Percentiles rank a stretch among this genome's conserved stretches.
phyloP scores from a whole-genome alignment of 805 yeast species.

The Candida insectorum region DNA sequence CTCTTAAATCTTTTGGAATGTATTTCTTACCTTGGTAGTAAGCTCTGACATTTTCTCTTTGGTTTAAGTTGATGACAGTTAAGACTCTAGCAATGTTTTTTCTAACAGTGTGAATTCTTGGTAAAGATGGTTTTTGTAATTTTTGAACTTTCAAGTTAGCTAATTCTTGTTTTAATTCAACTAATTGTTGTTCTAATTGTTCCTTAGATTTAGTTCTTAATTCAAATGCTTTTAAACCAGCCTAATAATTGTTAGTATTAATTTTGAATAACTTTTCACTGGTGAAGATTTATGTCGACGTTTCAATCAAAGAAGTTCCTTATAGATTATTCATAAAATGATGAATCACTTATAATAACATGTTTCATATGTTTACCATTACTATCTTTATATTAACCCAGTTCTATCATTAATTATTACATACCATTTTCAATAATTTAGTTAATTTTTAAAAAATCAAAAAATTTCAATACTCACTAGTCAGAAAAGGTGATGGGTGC shows the following conservation, averaged over 20 bases:
- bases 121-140: conserved; percentile 86
- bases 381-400: no score
- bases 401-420: conserved; percentile 6
- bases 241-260: conserved; percentile 39
- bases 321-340: conserved; percentile 8
- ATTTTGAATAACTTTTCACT: no score
- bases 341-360: no score
- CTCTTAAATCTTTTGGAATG: conserved; percentile 98
- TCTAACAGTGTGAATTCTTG: conserved; percentile 96
- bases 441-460: conserved; percentile 4
- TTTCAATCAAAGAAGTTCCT: background rate
- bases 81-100: conserved; percentile 98
- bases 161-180: conserved; percentile 94
- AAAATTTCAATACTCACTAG: conserved; percentile 7
- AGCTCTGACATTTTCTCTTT: conserved; percentile 92
- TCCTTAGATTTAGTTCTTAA: conserved; percentile 96
- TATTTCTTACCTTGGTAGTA: conserved; percentile 93
- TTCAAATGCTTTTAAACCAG: conserved; percentile 93
- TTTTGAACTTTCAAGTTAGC: conserved; percentile 95
- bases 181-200: conserved; percentile 90
- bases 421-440: conserved; percentile 15
- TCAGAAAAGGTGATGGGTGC: conserved; percentile 6
- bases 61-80: conserved; percentile 94
- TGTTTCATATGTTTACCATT: no score
- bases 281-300: no score